Evolutionary conservation across 2,329 filamentous ascomycete genomes (phyloP), one percentile per base, ranked within the genome.

Genomic region (Fusarium floridanum): DNA sequence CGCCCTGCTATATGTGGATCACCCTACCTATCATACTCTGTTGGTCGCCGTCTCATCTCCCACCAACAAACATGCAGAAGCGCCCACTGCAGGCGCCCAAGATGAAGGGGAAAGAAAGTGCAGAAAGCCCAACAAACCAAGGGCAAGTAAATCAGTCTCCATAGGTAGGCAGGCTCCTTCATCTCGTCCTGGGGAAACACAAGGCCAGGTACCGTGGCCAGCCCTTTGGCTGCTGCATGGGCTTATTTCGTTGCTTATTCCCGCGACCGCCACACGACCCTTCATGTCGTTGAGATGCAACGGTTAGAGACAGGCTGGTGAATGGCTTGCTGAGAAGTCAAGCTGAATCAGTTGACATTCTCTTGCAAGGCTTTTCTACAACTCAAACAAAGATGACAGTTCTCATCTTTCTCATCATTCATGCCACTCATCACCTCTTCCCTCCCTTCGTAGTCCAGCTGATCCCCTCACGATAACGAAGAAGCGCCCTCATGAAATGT

Each of bases 191-290:
- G 17, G 45, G 48, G 48, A 29, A 53, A 53, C 24, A 53, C 48
- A 53, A 53, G 48, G 32, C 17, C 55, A 37, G 32, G 55, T 34
- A 37, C 55, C 55, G 17, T 22, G 22, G 10, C 22, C 55, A 37
- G 17, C 48, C 29, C 60, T 43, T 59, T 43, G 37, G 41, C 41
- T 20, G 20, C 45, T 62, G 41, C 39, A 74, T 24, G 41, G 27
- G 37, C 36, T 62, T 41, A 45, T 62, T 29, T 39, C 17, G 37
- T 59, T 60, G 36, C 32, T 16, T 61, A 64, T 24, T 69, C 41
- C 24, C 64, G 68, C 24, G 37, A 69, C 72, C 59, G 53, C 61
- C 36, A 63, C 55, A 56, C 27, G 7, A 45, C 39, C 59, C 61
- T 62, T 64, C 27, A 61, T 61, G 27, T 39, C n/a, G 7, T 34